These are phyloP conservation scores for Yamadazyma friedrichii DNA, from an alignment of 1,139 yeast genomes.

Conservation along the genomic window DNA sequence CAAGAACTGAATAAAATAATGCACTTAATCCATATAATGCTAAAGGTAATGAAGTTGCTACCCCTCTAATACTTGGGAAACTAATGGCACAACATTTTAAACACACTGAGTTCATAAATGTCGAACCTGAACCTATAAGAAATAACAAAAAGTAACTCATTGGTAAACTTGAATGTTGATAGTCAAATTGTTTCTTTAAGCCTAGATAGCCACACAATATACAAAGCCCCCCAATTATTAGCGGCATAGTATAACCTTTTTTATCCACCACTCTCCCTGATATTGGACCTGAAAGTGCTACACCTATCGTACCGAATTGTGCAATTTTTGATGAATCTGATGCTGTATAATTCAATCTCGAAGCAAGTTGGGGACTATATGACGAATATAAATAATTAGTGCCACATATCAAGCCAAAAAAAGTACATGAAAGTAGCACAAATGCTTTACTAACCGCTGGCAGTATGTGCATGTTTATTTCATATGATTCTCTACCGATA, in stretches of 20 bases:
- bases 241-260: slow-evolving; percentile 47
- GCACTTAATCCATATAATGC: slow-evolving; percentile 63
- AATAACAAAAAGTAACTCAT: slow-evolving; percentile 39
- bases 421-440: slow-evolving; percentile 45
- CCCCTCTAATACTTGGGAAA: slow-evolving; percentile 56
- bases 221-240: slow-evolving; percentile 42
- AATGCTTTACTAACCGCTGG: slow-evolving; percentile 32
- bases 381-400: slow-evolving; percentile 61
- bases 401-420: slow-evolving; percentile 57
- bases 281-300: slow-evolving; percentile 54
- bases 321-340: slow-evolving; percentile 58
- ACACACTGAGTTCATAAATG: slow-evolving; percentile 51
- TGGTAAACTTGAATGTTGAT: slow-evolving; percentile 24
- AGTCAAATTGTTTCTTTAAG: slow-evolving; percentile 46
- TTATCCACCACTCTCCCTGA: slow-evolving; percentile 62
- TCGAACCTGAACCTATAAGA: slow-evolving; percentile 54
- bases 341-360: slow-evolving; percentile 48
- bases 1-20: slow-evolving; percentile 50
- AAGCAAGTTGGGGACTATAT: slow-evolving; percentile 64
- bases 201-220: slow-evolving; percentile 47
- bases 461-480: slow-evolving; percentile 13
- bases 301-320: slow-evolving; percentile 58
- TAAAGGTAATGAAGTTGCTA: slow-evolving; percentile 60
- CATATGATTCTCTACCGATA: background rate
- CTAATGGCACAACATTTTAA: slow-evolving; percentile 58